Percentiles rank a stretch among this genome's conserved stretches.
These are phyloP conservation scores for Colletotrichum sp. DNA, from an alignment of 2,329 filamentous ascomycete genomes.

Conservation along the genomic window DNA sequence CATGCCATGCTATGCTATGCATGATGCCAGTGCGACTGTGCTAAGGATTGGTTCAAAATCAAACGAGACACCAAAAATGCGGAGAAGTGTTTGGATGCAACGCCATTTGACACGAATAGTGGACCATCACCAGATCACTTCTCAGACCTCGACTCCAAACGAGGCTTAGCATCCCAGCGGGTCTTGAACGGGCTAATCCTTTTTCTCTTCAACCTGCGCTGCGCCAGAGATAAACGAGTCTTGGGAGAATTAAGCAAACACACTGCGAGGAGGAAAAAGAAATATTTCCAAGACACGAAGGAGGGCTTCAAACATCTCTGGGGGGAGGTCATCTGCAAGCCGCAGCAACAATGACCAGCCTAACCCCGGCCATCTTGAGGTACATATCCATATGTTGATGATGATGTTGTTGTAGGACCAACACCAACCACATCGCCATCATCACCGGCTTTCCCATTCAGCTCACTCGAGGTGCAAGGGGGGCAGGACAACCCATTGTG, in stretches of 20 bases:
- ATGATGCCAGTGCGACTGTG: background rate
- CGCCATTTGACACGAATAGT: conserved; percentile 2
- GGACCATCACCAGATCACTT: conserved; percentile 13
- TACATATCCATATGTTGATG: background rate
- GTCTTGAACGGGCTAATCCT: background rate
- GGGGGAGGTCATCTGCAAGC: background rate
- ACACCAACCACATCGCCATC: background rate
- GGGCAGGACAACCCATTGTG: background rate
- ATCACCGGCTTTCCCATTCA: background rate
- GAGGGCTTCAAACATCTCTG: background rate
- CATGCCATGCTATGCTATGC: background rate
- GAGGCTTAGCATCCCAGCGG: background rate
- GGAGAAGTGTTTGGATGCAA: conserved; percentile 6
- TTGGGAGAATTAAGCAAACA: background rate
- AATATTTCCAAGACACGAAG: background rate
- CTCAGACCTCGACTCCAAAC: background rate
- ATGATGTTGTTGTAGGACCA: background rate
- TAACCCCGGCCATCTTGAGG: background rate
- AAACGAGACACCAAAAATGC: background rate
- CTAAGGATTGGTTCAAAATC: background rate
- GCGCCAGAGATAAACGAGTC: background rate
- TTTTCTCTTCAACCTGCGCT: background rate
- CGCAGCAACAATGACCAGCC: background rate
- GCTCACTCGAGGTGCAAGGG: background rate
- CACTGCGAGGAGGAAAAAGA: background rate